Percentiles rank a stretch among this genome's conserved stretches.
Evolutionary conservation across 306 rosid species (phyloP).

Genomic region (Vigna mungo): DNA sequence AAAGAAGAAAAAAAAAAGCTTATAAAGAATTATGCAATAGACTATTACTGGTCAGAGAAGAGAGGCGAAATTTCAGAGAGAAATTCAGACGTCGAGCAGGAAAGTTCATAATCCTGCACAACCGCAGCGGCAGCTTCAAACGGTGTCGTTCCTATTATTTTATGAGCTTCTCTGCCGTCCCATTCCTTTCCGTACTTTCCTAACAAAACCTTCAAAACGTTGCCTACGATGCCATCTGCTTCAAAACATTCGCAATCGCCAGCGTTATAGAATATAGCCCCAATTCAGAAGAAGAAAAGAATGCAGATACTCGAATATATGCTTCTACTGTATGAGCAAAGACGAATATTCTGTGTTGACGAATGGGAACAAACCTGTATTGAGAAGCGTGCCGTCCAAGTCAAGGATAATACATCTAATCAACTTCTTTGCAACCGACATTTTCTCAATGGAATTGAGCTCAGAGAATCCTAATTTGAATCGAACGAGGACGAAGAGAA

Average conservation of each 20-base stretch:
- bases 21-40: constrained; percentile 32
- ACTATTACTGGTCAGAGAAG: constrained; percentile 67
- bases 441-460: constrained; percentile 33
- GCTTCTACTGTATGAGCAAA: constrained; percentile 16
- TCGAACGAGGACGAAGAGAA: background rate
- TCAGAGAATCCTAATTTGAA: background rate
- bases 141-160: constrained; percentile 72
- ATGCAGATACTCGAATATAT: background rate
- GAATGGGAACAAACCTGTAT: constrained; percentile 61
- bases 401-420: constrained; percentile 77
- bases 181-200: constrained; percentile 78
- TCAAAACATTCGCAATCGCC: constrained; percentile 35
- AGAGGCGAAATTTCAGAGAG: constrained; percentile 69
- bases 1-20: background rate
- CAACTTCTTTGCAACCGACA: constrained; percentile 55
- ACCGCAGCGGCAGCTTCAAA: constrained; percentile 70
- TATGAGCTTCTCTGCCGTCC: constrained; percentile 90
- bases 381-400: constrained; percentile 88
- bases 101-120: constrained; percentile 77
- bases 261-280: constrained; percentile 1
- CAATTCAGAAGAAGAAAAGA: background rate
- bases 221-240: constrained; percentile 73
- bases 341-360: background rate
- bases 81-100: constrained; percentile 75
- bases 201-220: constrained; percentile 63